phyloP scores from a whole-genome alignment of 1,284 basidiomycete genomes.

The Boletus holoroseus region DNA sequence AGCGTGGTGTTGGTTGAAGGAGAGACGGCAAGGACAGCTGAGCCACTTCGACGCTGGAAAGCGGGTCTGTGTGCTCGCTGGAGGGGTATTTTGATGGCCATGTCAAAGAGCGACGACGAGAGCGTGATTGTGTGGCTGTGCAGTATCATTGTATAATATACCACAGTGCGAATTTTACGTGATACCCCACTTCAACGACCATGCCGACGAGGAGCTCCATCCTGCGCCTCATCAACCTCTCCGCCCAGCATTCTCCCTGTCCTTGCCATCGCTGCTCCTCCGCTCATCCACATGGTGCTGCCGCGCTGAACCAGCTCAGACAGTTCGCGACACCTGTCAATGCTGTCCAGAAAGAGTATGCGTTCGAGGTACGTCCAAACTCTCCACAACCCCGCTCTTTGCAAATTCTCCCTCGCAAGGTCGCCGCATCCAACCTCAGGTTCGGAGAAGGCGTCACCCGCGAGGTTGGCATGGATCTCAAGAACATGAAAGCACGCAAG shows the following conservation, averaged over 20 bases:
- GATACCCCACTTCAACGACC: slow-evolving; percentile 15
- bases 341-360: slow-evolving; percentile 81
- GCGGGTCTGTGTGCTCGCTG: slow-evolving; percentile 35
- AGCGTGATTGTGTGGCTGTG: slow-evolving; percentile 10
- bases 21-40: slow-evolving; percentile 21
- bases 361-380: slow-evolving; percentile 70
- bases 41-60: slow-evolving; percentile 30
- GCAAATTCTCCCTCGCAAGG: slow-evolving; percentile 39
- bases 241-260: slow-evolving; percentile 66
- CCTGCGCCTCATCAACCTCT: slow-evolving; percentile 58
- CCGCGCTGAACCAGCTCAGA: slow-evolving; percentile 57
- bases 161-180: not conserved
- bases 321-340: slow-evolving; percentile 84
- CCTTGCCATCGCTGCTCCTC: slow-evolving; percentile 68
- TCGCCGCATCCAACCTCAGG: slow-evolving; percentile 85
- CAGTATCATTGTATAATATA: not conserved
- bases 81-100: slow-evolving; percentile 39
- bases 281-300: slow-evolving; percentile 37
- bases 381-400: not conserved
- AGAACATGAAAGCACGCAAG: slow-evolving; percentile 83
- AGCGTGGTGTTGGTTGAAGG: slow-evolving; percentile 14
- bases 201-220: slow-evolving; percentile 49
- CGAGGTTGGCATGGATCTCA: slow-evolving; percentile 92
- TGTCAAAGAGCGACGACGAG: slow-evolving; percentile 22
- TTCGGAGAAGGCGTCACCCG: slow-evolving; percentile 86